Evolutionary conservation across 1,284 basidiomycete species (phyloP), one percentile per base, ranked within the genome.

Genomic region (Ustilago bromivora): DNA sequence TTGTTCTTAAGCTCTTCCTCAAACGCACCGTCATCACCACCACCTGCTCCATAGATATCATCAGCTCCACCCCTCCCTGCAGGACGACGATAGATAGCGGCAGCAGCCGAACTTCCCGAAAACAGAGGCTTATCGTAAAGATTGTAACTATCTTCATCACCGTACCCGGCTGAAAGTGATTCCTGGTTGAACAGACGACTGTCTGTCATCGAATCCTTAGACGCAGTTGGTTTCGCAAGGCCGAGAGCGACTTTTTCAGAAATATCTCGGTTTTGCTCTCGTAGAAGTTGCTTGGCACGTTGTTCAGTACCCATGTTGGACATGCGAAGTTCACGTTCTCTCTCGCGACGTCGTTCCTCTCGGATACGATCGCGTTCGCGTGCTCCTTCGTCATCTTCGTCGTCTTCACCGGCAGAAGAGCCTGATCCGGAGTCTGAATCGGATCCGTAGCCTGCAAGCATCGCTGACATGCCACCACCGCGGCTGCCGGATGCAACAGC

Each of bases 181-280:
- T 99, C 97, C 85, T 95, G 93, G 88, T 99, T 98, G 91, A 99
- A 99, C 63, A 99, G 88, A 57, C 97, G 92, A 38, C 94, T 95
- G 87, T 99, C 97, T 84, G 98, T 89, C 92, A 99, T 95, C 5
- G 93, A 93, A 5, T 82, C 79, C 87, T 98, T 98, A 43, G 94
- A 94, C 66, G 94, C 85, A 0, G 96, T 94, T 9, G 97, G 97
- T 87, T 99, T 99, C 52, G 97, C 97, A 49, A 99, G 90, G 40
- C 97, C 97, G 23, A 99, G 90, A 2, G 97, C 97, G 63, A 99
- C 93, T 89, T 99, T 99, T 88, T 99, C 97, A 0, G 96, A 98
- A 57, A 99, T 98, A 85, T 99, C 97, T 81, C 97, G 93, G 86
- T 99, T 98, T 88, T 95, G 95, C 85, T 71, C 98, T 87, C 93